Evolutionary conservation across 129 eudicot species (phyloP).

Genomic region (Ambrosia trifida): DNA sequence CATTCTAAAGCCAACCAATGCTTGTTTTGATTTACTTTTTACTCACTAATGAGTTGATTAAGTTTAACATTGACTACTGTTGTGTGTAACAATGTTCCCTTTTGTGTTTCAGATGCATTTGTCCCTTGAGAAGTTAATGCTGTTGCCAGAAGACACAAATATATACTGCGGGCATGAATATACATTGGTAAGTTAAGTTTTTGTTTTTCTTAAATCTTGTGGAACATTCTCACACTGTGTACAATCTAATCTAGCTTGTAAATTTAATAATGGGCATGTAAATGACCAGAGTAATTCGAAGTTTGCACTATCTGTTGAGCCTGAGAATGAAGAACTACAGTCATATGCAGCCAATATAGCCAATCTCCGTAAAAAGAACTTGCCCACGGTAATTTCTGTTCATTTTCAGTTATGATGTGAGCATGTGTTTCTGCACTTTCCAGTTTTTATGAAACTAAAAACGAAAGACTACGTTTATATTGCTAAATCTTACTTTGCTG

Average conservation of each 20-base stretch:
- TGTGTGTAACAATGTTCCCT: not conserved
- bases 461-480: not conserved
- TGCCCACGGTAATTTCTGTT: slow-evolving; percentile 76
- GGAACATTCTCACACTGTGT: slow-evolving; percentile 14
- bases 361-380: slow-evolving; percentile 66
- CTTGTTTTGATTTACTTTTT: slow-evolving; percentile 8
- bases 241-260: slow-evolving; percentile 18
- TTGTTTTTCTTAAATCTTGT: slow-evolving; percentile 1
- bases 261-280: slow-evolving; percentile 5
- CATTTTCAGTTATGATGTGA: slow-evolving; percentile 1
- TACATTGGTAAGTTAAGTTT: slow-evolving; percentile 64
- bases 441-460: not conserved
- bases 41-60: not conserved
- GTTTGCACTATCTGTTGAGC: slow-evolving; percentile 89
- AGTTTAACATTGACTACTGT: not conserved
- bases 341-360: slow-evolving; percentile 72
- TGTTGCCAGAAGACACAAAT: slow-evolving; percentile 80
- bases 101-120: slow-evolving; percentile 61
- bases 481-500: not conserved
- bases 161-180: slow-evolving; percentile 93
- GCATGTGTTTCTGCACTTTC: slow-evolving; percentile 6
- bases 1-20: not conserved
- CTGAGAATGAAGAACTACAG: slow-evolving; percentile 71
- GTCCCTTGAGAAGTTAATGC: slow-evolving; percentile 62
- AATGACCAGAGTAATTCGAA: slow-evolving; percentile 88